Base-by-base conservation (phyloP, 2,329 filamentous ascomycete species). In the Stagonosporopsis cucurbitacearum region DNA sequence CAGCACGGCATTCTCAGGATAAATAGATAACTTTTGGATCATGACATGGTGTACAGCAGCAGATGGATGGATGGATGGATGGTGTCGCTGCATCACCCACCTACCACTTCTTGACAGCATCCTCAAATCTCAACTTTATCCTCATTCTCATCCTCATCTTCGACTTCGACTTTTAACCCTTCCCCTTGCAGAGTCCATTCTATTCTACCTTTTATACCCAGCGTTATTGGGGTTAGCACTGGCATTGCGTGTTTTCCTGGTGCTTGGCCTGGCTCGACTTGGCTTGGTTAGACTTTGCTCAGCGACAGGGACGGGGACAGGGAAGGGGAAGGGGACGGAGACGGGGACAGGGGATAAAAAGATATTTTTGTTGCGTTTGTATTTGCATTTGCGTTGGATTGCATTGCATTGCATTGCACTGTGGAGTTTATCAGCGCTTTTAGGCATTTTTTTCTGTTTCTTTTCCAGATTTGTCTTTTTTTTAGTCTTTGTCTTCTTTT, bases 191-290 rank as follows among this genome's bases (percentile, higher is more conserved):
- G n/a, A n/a, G n/a, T n/a, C n/a, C n/a, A n/a, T n/a, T n/a, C n/a
- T n/a, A n/a, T n/a, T 12, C 9, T 26, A 26, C 25, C 5, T 5
- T 32, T 32, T 48, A 54, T 54, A 54, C 50, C 50, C 50, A 37
- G 36, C 48, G 11, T 48, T 48, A 7, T 36, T 17, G 40, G 25
- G 25, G 11, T 7, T 26, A 43, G n/a, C 39, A 42, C 37, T 39
- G 44, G 44, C 50, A 44, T 54, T 54, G 30, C 39, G 43, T 48
- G 50, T 43, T 47, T 37, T 30, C 8, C n/a, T n/a, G n/a, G n/a
- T n/a, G n/a, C n/a, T n/a, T n/a, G n/a, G n/a, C n/a, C n/a, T n/a
- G n/a, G n/a, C n/a, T n/a, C n/a, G n/a, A n/a, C n/a, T n/a, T n/a
- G n/a, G n/a, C n/a, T n/a, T n/a, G n/a, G n/a, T n/a, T n/a, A n/a